Evolutionary conservation across 306 rosid genomes (phyloP).

Genomic region (Lathyrus oleraceus): DNA sequence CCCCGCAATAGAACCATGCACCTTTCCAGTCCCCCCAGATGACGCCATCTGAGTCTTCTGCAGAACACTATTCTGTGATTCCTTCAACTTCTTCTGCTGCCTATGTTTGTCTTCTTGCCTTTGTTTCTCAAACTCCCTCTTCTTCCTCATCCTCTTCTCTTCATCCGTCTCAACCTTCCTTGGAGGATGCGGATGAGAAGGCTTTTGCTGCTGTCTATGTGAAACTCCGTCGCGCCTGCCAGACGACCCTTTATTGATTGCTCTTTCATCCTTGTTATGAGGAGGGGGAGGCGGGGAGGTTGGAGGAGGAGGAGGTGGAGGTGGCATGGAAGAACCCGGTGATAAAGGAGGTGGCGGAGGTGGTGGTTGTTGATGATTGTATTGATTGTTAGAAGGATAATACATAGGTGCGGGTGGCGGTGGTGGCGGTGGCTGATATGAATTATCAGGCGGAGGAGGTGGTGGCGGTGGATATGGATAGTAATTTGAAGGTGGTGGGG

Average conservation of each 20-base stretch:
- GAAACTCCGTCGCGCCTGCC: constrained; percentile 59
- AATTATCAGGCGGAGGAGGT: constrained; percentile 62
- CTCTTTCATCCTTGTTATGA: constrained; percentile 47
- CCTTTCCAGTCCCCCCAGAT: constrained; percentile 59
- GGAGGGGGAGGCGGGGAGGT: constrained; percentile 66
- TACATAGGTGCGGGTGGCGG: constrained; percentile 61
- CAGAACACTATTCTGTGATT: constrained; percentile 68
- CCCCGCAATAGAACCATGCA: constrained; percentile 78
- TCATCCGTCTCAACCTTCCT: constrained; percentile 85
- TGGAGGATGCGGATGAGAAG: constrained; percentile 29
- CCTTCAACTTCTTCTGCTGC: constrained; percentile 82
- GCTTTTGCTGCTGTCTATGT: constrained; percentile 37
- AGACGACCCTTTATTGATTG: constrained; percentile 48
- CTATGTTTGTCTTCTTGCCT: constrained; percentile 87
- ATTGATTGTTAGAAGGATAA: constrained; percentile 68
- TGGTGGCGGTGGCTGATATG: constrained; percentile 79
- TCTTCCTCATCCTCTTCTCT: constrained; percentile 75
- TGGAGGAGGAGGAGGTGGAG: constrained; percentile 78
- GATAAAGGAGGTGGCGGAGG: constrained; percentile 54
- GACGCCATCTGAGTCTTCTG: constrained; percentile 74
- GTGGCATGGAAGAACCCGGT: constrained; percentile 63
- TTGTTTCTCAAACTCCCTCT: constrained; percentile 85
- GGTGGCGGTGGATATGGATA: constrained; percentile 54
- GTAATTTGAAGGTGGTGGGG: constrained; percentile 60
- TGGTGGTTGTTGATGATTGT: constrained; percentile 50